Base-by-base conservation (phyloP, 2,329 filamentous ascomycete genomes). In the Pseudogymnoascus sp. region DNA sequence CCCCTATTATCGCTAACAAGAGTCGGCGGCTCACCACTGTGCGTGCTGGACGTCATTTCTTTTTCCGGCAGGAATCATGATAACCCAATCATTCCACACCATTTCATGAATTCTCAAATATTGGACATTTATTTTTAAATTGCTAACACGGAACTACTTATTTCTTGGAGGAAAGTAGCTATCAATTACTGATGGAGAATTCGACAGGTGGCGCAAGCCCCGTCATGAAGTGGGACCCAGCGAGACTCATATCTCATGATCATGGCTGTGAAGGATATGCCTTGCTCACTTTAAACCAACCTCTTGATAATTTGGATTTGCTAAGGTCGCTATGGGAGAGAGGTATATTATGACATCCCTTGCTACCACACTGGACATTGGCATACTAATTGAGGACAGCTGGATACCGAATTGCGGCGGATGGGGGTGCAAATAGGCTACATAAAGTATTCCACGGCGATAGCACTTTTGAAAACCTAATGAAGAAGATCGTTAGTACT, bases 361-460 rank as follows among this genome's bases (percentile, higher is more conserved):
- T 37, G 45, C 61, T 0, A 54, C 37, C 34, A n/a, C 26, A 51
- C 37, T n/a, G 10, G 66, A 47, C 68, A 74, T 26, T 16, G 16
- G 5, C 4, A 45, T 29, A 51, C 47, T 62, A 34, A 34, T 14
- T 14, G 14, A 18, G 21, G 11, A 63, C 69, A 90, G 87, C 89
- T 62, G 78, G 77, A 21, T 82, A 87, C 66, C 84, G 83, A 23
- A 81, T 97, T 62, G 96, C 92, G 64, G 95, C 92, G 29, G 95
- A 99, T 77, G 95, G 93, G 63, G 95, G 92, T 23, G 93, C 93
- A 54, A 96, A 97, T 72, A 82, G 85, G 67, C 65, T 26, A 60
- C 68, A 1, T 23, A 67, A 36, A 63, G 64, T 63, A 57, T 62
- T 62, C 63, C 65, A 18, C n/a, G 45, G 37, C 63, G 63, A 62